A percentile compares a stretch with the other conserved stretches of the same genome.
Conservation (phyloP, 768 basidiomycete species). For the Scleroderma citrinum region DNA sequence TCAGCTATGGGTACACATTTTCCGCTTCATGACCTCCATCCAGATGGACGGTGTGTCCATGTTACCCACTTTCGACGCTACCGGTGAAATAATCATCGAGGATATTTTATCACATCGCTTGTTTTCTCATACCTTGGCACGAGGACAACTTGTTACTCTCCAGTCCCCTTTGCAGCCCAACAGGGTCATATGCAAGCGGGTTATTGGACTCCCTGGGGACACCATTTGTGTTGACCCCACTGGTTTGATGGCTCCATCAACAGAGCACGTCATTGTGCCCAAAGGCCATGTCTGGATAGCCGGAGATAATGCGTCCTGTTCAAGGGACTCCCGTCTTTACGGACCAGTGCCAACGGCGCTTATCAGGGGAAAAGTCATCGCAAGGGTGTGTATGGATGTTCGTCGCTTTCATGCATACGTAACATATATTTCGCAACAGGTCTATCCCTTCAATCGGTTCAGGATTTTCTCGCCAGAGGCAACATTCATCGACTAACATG, state of each 20-base stretch:
- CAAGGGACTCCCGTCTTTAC: constrained; percentile 87
- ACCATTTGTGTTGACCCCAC: constrained; percentile 85
- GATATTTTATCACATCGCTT: constrained; percentile 50
- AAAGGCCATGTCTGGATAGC: constrained; percentile 85
- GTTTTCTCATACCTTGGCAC: constrained; percentile 42
- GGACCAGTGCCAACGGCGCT: constrained; percentile 85
- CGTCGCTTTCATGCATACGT: background rate
- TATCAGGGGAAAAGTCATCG: constrained; percentile 60
- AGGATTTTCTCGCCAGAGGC: constrained; percentile 16
- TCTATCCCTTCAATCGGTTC: constrained; percentile 27
- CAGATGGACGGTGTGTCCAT: constrained; percentile 76
- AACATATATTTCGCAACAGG: constrained; percentile 11
- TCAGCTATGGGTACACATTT: background rate
- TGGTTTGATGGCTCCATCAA: constrained; percentile 52
- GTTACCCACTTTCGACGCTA: constrained; percentile 63
- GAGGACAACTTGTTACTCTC: constrained; percentile 75
- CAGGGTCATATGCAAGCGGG: constrained; percentile 77
- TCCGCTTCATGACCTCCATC: background rate
- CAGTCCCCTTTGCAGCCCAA: constrained; percentile 64
- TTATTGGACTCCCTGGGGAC: constrained; percentile 89
- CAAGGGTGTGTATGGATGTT: constrained; percentile 44
- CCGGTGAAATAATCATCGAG: constrained; percentile 61
- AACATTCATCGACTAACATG: constrained; percentile 16
- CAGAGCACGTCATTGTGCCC: constrained; percentile 74
- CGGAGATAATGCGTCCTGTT: constrained; percentile 82